Conservation (phyloP, 331 rosid genomes). For the Stylosanthes scabra region DNA sequence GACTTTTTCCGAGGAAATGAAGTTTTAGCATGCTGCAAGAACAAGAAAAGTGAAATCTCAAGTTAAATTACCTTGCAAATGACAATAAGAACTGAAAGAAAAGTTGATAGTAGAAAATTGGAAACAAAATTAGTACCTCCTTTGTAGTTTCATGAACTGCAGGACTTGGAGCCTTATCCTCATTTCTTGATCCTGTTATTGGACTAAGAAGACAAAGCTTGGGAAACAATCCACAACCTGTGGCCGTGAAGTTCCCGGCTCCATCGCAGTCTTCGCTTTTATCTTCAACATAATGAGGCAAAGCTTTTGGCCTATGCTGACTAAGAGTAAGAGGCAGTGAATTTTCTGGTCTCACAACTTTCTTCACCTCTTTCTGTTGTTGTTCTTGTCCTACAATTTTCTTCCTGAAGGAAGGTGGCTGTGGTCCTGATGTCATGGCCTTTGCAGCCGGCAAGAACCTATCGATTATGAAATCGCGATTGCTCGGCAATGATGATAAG, state of each 20-base stretch:
- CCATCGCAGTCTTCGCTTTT: conserved; percentile 45
- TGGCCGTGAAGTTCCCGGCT: conserved; percentile 41
- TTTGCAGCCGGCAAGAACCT: conserved; percentile 93
- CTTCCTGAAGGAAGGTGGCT: conserved; percentile 55
- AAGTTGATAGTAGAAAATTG: conserved; percentile 16
- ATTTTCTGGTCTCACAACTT: conserved; percentile 39
- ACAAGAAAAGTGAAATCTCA: conserved; percentile 33
- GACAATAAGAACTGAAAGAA: conserved; percentile 6
- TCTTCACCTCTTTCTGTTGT: conserved; percentile 54
- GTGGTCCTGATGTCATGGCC: conserved; percentile 74
- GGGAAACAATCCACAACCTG: conserved; percentile 64
- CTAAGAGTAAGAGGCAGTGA: conserved; percentile 33
- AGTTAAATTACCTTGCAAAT: background rate
- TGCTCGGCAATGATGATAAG: conserved; percentile 57
- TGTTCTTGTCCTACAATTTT: conserved; percentile 49
- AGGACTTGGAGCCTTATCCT: too few species aligned
- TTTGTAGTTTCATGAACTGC: conserved; percentile 47
- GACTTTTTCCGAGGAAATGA: conserved; percentile 38
- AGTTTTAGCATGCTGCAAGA: conserved; percentile 51
- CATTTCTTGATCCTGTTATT: conserved; percentile 62
- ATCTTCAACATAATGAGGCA: conserved; percentile 45
- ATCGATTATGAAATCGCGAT: conserved; percentile 79
- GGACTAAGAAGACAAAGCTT: conserved; percentile 62
- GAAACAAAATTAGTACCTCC: conserved; percentile 47
- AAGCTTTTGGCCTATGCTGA: conserved; percentile 44